Evolutionary conservation across 306 rosid species (phyloP), one percentile per base, ranked within the genome.

Genomic region (Luffa acutangula): DNA sequence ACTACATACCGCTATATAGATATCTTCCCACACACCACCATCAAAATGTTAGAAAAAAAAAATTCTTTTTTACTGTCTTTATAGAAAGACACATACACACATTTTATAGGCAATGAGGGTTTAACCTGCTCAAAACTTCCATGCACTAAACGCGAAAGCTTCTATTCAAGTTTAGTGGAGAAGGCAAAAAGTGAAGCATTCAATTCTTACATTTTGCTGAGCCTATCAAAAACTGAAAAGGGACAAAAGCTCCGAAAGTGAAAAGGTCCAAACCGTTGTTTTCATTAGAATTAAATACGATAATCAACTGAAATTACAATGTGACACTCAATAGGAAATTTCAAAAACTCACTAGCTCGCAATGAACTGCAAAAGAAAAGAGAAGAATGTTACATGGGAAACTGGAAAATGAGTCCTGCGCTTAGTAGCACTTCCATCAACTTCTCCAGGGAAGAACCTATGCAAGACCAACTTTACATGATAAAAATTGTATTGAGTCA

Each of bases 391-490:
- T 72, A 72, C 77, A 72, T 21, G 77, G 33, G 77, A 48, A 72
- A 72, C 77, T 21, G 58, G 58, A 72, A 72, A 12, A 72, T 4
- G 77, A 72, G 77, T 48, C 77, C 34, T 42, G 75, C 53, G 54
- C 34, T 42, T 4, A 42, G 75, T 7, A 46, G 57, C 76, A 70
- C 12, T 48, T 45, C 42, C 59, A 48, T 48, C 77, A 21, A 71
- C 77, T 72, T 72, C 77, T 48, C 77, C 37, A 6, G 62, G 31
- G 78, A 49, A 73, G 78, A 33, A 72, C 77, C 78, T 74, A 74
- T 51, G 78, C 78, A 74, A 74, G 78, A 74, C 78, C 60, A 74
- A 52, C 78, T 74, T 74, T 74, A 74, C 78, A 74, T 49, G 78
- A 74, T 71, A 51, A 48, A 64, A 34, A 74, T 14, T 48, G 56